phyloP scores from a whole-genome alignment of 2,329 filamentous ascomycete genomes.

The Cladosporium velox region DNA sequence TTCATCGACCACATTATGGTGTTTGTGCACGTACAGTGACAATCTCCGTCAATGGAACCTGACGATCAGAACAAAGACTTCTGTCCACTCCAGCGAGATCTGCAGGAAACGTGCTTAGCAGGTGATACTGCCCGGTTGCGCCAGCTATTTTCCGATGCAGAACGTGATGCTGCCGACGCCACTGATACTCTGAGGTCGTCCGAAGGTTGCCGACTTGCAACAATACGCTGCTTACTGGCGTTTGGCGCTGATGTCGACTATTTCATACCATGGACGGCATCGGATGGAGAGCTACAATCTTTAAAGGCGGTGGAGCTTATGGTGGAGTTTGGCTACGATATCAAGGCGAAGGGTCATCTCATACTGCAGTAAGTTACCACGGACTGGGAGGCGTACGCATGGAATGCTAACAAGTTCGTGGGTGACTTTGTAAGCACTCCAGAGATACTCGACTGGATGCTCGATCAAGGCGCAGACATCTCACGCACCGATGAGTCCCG shows the following conservation, averaged over 20 bases:
- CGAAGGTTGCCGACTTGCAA: not conserved
- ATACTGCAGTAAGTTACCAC: not conserved
- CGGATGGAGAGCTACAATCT: not conserved
- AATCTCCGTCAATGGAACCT: too few relatives aligned
- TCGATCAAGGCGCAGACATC: constrained; percentile 23
- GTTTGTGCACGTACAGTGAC: too few relatives aligned
- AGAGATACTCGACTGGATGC: constrained; percentile 15
- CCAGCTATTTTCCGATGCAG: not conserved
- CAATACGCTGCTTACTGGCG: not conserved
- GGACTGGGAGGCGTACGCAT: too few relatives aligned
- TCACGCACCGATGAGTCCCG: constrained; percentile 6
- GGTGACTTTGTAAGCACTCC: constrained; percentile 19
- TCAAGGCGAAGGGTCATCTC: not conserved
- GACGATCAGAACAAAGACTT: too few relatives aligned
- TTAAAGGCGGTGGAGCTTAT: not conserved
- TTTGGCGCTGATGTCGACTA: not conserved
- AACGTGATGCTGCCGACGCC: not conserved
- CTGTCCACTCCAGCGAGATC: too few relatives aligned
- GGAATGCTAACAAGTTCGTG: too few relatives aligned
- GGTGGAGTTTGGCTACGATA: constrained; percentile 4
- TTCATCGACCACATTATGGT: too few relatives aligned
- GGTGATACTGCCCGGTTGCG: not conserved
- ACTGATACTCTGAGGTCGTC: not conserved
- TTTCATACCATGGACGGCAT: not conserved
- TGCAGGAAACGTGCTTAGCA: not conserved